Evolutionary conservation across 2,329 filamentous ascomycete genomes (phyloP), one percentile per base, ranked within the genome.

Genomic region (Lecanicillium sp.): DNA sequence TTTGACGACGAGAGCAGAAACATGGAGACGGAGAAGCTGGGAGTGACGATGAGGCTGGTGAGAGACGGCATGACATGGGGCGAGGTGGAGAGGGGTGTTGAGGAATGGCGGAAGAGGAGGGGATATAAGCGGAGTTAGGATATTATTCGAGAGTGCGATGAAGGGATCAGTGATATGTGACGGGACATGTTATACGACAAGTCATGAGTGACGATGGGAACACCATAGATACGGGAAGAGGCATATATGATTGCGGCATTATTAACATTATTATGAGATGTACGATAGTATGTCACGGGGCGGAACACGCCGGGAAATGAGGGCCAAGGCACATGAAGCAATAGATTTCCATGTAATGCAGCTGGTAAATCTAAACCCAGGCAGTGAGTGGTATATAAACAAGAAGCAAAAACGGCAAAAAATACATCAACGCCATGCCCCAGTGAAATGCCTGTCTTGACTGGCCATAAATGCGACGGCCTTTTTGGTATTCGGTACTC

Each of bases 1-100:
- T 97, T 97, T 56, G 91, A 97, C 58, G 91, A 97, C 58, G 91
- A 97, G 76, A 74, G 76, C 44, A 71, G 91, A 52, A 97, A 97
- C 61, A 74, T 80, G 50, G 90, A 96, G 61, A 91, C 95, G 1
- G 81, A 84, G 69, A 70, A 62, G 21, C 60, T 96, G 42, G 90
- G 90, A 0, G 86, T 95, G 3, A 87, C 86, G 0, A 95, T 97
- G 80, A 82, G 81, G 61, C 68, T 96, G 42, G 84, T 97, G 1
- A 71, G 78, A 48, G 84, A 95, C 62, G 90, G 90, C 0, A 81
- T 95, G 46, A 83, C 78, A 2, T 84, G 81, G 68, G 73, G 73
- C 1, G 90, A 93, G 70, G 70, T 96, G 17, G 90, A 94, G 66
- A 76, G 74, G 50, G 91, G 90, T 0, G 80, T 97, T 5, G 74